Evolutionary conservation across 768 basidiomycete genomes (phyloP).

Genomic region (Collybia sp.): DNA sequence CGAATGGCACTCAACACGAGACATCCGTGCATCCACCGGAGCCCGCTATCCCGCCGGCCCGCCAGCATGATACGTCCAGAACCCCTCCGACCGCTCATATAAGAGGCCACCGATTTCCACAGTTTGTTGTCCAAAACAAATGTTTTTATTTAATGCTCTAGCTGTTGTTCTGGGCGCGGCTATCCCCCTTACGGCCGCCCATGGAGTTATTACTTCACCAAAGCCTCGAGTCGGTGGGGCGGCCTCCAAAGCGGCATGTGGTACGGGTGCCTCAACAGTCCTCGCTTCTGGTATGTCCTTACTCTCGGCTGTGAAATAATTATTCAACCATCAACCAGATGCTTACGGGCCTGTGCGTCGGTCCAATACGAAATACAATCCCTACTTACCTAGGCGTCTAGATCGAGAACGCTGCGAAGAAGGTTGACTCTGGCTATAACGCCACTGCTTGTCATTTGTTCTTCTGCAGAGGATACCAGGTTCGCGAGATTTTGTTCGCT

Average conservation of each 20-base stretch:
- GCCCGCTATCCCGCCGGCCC: too few relatives aligned
- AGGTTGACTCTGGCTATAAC: slow-evolving; percentile 23
- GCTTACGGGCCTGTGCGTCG: slow-evolving; percentile 24
- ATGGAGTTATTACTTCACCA: slow-evolving; percentile 24
- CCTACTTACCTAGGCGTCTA: slow-evolving; percentile 5
- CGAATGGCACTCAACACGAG: too few relatives aligned
- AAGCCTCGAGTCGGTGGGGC: slow-evolving; percentile 20
- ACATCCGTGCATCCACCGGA: too few relatives aligned
- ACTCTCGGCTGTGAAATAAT: neutral
- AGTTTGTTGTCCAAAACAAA: neutral
- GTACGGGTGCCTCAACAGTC: slow-evolving; percentile 19
- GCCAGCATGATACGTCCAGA: too few relatives aligned
- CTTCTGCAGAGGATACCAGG: slow-evolving; percentile 28
- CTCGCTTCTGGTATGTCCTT: slow-evolving; percentile 19
- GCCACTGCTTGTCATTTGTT: slow-evolving; percentile 26
- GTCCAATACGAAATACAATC: neutral
- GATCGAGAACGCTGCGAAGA: slow-evolving; percentile 26
- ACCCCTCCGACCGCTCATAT: too few relatives aligned
- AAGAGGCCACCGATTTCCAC: too few relatives aligned
- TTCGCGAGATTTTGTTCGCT: slow-evolving; percentile 3
- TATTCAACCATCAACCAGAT: slow-evolving; percentile 10
- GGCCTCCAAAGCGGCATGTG: slow-evolving; percentile 24
- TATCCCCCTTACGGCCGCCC: slow-evolving; percentile 12
- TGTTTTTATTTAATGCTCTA: slow-evolving; percentile 3
- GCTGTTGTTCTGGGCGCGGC: slow-evolving; percentile 6